Evolutionary conservation across 768 basidiomycete genomes (phyloP).

Genomic region (Serendipita sp.): DNA sequence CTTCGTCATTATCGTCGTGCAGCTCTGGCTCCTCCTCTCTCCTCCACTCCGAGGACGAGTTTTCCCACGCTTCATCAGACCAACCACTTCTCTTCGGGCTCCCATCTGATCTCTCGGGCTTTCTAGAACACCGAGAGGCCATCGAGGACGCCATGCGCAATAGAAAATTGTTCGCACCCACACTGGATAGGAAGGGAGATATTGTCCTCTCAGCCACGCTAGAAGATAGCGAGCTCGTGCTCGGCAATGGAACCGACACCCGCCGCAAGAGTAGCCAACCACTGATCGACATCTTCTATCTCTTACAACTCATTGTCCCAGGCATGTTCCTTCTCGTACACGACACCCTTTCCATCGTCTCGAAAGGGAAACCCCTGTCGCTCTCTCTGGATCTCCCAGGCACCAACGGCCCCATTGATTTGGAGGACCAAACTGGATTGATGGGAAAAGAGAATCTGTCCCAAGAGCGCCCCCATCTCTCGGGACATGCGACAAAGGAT

Average conservation of each 20-base stretch:
- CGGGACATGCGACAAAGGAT: not conserved
- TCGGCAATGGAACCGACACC: not conserved
- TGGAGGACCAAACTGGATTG: not conserved
- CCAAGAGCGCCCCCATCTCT: not conserved
- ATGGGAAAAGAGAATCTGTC: not conserved
- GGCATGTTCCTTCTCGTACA: conserved; percentile 4
- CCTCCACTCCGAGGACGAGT: not conserved
- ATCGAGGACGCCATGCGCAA: not conserved
- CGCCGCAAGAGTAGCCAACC: not conserved
- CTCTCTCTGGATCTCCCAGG: not conserved
- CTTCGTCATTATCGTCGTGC: not conserved
- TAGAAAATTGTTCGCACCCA: not conserved
- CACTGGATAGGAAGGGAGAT: not conserved
- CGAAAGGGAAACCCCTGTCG: not conserved
- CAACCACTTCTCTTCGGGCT: not conserved
- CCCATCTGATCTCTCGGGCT: conserved; percentile 3
- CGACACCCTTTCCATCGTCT: not conserved
- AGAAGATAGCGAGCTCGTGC: not conserved
- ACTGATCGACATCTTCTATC: not conserved
- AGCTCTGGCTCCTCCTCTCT: not conserved
- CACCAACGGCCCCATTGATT: not conserved
- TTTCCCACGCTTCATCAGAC: not conserved
- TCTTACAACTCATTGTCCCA: not conserved
- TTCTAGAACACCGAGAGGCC: not conserved
- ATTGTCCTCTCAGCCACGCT: not conserved